Evolutionary conservation across 352 stramenopile species (phyloP).

Genomic region (Pythium rishiriense): DNA sequence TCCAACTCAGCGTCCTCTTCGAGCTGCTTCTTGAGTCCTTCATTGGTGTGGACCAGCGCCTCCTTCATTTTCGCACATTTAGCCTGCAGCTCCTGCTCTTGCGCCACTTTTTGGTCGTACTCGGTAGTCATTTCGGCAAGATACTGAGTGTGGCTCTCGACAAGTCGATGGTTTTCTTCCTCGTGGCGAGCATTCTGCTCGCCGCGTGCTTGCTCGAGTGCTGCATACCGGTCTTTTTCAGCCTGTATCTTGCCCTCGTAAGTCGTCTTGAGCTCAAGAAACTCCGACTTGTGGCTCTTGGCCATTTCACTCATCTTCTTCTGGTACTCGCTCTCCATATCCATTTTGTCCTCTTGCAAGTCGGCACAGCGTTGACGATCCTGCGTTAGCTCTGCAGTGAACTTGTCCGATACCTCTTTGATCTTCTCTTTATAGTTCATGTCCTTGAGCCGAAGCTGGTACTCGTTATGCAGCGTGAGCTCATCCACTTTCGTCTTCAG

Average conservation of each 20-base stretch:
- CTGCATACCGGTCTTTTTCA: constrained; percentile 88
- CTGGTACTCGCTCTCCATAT: constrained; percentile 91
- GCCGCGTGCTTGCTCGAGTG: constrained; percentile 72
- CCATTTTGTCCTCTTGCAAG: constrained; percentile 87
- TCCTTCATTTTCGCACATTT: constrained; percentile 65
- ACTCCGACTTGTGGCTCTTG: constrained; percentile 84
- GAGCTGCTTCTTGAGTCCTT: constrained; percentile 89
- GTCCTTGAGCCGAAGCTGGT: constrained; percentile 93
- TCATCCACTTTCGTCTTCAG: constrained; percentile 95
- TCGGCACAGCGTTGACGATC: constrained; percentile 91
- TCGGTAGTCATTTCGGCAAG: constrained; percentile 91
- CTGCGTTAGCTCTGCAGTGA: constrained; percentile 91
- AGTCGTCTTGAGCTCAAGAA: constrained; percentile 88
- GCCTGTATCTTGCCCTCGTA: constrained; percentile 92
- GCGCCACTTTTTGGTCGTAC: constrained; percentile 89
- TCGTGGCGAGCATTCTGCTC: constrained; percentile 74
- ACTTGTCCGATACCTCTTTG: constrained; percentile 94
- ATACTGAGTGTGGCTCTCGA: constrained; percentile 83
- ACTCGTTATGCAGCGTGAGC: constrained; percentile 94
- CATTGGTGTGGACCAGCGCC: constrained; percentile 83
- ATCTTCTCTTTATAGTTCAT: constrained; percentile 97
- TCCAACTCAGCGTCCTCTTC: constrained; percentile 95
- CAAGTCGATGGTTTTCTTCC: constrained; percentile 74
- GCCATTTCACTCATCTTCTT: constrained; percentile 92
- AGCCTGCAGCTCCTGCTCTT: constrained; percentile 79